Conservation (phyloP, 192 early-diverging fungal genomes). For the Entomortierella chlamydospora region DNA sequence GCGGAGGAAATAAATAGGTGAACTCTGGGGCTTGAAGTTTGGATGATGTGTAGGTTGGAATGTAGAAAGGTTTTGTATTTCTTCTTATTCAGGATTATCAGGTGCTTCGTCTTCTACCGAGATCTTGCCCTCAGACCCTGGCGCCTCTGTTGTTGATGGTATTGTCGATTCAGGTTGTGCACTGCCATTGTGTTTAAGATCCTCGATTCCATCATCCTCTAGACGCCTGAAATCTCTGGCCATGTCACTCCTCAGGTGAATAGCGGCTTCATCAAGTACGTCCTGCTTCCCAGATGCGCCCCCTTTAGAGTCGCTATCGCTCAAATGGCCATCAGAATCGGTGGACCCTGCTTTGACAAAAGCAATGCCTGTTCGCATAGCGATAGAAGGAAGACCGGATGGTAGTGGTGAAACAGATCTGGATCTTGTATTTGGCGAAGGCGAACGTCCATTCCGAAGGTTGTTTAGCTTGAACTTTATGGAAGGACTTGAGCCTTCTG, state of each 20-base stretch:
- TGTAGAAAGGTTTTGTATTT: too few species aligned
- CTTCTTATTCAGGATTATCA: too few species aligned
- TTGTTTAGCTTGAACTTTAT: constrained; percentile 48
- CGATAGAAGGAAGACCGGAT: constrained; percentile 8
- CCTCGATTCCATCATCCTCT: constrained; percentile 15
- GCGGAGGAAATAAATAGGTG: too few species aligned
- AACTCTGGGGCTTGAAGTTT: too few species aligned
- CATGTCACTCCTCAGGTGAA: constrained; percentile 43
- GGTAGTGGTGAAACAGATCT: constrained; percentile 32
- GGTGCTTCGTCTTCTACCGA: too few species aligned
- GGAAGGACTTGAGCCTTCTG: constrained; percentile 9
- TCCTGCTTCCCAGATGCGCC: background rate
- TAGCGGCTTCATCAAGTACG: constrained; percentile 16
- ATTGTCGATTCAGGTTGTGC: background rate
- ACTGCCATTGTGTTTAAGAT: background rate
- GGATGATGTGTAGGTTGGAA: background rate
- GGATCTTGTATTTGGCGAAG: constrained; percentile 13
- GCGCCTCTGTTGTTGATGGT: background rate
- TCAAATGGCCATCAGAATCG: constrained; percentile 3
- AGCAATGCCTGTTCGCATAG: constrained; percentile 28
- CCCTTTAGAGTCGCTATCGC: background rate
- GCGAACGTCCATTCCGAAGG: constrained; percentile 39
- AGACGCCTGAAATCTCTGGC: constrained; percentile 33
- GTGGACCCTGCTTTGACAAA: constrained; percentile 37
- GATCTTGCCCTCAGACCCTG: too few species aligned